Evolutionary conservation across 495 filamentous ascomycete species (phyloP), one percentile per base, ranked within the genome.

Genomic region (Rostrohypoxylon terebratum): DNA sequence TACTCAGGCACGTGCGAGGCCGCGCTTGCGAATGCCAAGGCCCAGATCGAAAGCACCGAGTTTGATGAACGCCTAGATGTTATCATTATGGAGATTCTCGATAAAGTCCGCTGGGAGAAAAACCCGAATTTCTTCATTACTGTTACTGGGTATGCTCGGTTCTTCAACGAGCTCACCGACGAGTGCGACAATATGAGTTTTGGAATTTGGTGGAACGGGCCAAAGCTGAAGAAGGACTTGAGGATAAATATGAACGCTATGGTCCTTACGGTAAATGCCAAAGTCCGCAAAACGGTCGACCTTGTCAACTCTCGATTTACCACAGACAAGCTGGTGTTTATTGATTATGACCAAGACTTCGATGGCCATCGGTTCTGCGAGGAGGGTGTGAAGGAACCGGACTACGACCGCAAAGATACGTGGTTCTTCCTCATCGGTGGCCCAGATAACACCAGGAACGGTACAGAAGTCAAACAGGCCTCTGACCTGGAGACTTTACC

Each of bases 351-450:
- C 45, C 33, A 59, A 2, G 67, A 59, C 13, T 85, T 82, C 62
- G 77, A 81, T 0, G 82, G 82, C 23, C 83, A 86, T 66, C 79
- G 84, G 28, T 86, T 85, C 68, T 86, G 84, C 71, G 84, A 86
- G 74, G 66, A 69, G 6, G 73, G 74, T 8, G 81, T 84, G 8
- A 63, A 60, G 13, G 84, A 86, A 67, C 82, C 83, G 4, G 80
- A 81, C 36, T 80, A 81, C 50, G 57, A 63, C 14, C 76, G 80
- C 18, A 59, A 38, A 7, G 79, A 84, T 33, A 82, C 82, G 3
- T 86, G 84, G 84, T 85, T 86, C 58, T 86, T 85, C 65, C 78
- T 81, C 57, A 80, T 83, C 7, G 80, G 80, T n/a, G 81, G 80
- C 4, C 25, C 40, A 7, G 83, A 84, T 59, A 79, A 81, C 47